These are phyloP conservation scores for Kwoniella shandongensis DNA, from an alignment of 768 basidiomycete species.

Conservation along the genomic window DNA sequence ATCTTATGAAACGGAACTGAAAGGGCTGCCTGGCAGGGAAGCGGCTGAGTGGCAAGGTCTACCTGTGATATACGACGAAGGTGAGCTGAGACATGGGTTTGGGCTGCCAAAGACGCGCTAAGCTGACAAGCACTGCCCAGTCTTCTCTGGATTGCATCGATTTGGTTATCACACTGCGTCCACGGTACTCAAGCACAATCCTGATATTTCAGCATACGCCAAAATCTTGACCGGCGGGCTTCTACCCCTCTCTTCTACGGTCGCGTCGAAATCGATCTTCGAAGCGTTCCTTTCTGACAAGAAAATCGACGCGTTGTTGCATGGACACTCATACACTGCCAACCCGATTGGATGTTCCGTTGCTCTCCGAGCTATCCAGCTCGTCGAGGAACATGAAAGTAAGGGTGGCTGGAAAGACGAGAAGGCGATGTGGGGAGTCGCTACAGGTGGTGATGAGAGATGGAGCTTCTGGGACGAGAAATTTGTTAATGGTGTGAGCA, in stretches of 20 bases:
- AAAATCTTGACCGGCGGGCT: conserved; percentile 93
- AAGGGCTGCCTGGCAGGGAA: conserved; percentile 9
- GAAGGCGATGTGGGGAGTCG: conserved; percentile 61
- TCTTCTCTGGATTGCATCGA: conserved; percentile 89
- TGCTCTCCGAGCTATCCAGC: conserved; percentile 72
- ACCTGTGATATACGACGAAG: conserved; percentile 90
- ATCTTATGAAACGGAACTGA: conserved; percentile 17
- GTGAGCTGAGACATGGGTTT: conserved; percentile 28
- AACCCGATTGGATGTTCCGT: conserved; percentile 91
- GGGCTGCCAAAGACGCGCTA: not conserved
- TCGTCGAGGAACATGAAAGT: conserved; percentile 60
- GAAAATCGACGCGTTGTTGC: conserved; percentile 83
- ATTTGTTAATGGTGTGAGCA: conserved; percentile 68
- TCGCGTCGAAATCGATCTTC: conserved; percentile 79
- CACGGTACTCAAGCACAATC: conserved; percentile 64
- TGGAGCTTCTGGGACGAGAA: conserved; percentile 88
- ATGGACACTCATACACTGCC: conserved; percentile 95
- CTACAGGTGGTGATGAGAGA: conserved; percentile 44
- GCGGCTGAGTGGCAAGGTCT: conserved; percentile 63
- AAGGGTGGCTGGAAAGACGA: conserved; percentile 62
- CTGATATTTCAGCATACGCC: conserved; percentile 88
- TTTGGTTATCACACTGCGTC: conserved; percentile 69
- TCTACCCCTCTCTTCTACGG: conserved; percentile 78
- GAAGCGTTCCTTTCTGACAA: conserved; percentile 69
- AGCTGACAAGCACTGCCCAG: conserved; percentile 49